Evolutionary conservation across 139 green algal species (phyloP).

Genomic region (Gonium pectorale): DNA sequence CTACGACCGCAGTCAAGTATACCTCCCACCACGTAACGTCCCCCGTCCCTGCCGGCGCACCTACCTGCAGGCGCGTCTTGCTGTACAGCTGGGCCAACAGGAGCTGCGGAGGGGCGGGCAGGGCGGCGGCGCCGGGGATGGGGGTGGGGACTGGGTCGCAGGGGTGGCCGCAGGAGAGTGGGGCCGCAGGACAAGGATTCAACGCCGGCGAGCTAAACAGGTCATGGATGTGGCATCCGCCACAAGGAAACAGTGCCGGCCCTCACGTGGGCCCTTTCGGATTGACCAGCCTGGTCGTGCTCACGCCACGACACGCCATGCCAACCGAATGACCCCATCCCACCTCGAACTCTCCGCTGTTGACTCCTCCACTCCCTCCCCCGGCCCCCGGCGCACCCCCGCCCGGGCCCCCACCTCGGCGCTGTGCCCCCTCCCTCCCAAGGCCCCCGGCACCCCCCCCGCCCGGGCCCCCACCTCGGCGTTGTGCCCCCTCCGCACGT

Average conservation of each 20-base stretch:
- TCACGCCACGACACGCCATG: too few relatives aligned
- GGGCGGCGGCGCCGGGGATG: not conserved
- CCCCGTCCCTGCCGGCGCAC: constrained; percentile 12
- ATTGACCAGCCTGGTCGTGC: too few relatives aligned
- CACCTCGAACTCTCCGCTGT: too few relatives aligned
- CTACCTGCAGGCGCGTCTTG: constrained; percentile 83
- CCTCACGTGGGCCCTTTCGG: too few relatives aligned
- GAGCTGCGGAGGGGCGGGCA: not conserved
- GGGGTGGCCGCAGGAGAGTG: too few relatives aligned
- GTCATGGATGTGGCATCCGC: too few relatives aligned
- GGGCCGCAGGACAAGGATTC: too few relatives aligned
- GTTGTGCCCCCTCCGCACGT: constrained; percentile 71
- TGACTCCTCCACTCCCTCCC: not conserved
- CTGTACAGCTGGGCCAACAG: constrained; percentile 89
- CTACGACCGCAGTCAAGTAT: too few relatives aligned
- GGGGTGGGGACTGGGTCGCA: not conserved
- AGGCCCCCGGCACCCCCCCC: not conserved
- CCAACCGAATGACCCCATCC: too few relatives aligned
- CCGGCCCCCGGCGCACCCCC: not conserved
- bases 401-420: constrained; percentile 47
- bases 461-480: constrained; percentile 47
- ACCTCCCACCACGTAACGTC: too few relatives aligned
- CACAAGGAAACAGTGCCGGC: too few relatives aligned
- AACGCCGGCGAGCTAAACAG: too few relatives aligned
- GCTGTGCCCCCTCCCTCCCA: constrained; percentile 48